Base-by-base conservation (phyloP, 1,284 basidiomycete species). In the Fomitopsis betulina region DNA sequence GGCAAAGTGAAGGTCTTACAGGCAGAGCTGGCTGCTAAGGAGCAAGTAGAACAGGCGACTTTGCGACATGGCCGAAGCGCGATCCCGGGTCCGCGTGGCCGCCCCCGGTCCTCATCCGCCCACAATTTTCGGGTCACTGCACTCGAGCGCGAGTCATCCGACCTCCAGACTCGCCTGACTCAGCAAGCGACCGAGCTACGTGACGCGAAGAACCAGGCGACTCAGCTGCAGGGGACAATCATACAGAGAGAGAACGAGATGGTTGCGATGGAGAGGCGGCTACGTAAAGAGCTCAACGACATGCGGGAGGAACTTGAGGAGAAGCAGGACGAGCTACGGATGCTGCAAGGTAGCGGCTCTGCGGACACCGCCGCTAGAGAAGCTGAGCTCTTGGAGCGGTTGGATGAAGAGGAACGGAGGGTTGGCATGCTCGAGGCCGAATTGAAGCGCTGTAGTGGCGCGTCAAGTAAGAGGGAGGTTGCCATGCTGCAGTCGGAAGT, bases 181-280 rank as follows among this genome's bases (percentile, higher is more conserved):
- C 72, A 75, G 60, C 81, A 76, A 51, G 79, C 82, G 19, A 62
- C 67, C 27, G 79, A 78, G 42, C 69, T 86, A 10, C 67, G 70
- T 12, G 62, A 63, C 15, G 64, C 76, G 5, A 76, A 75, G 40
- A 74, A 79, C 57, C 85, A 83, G 62, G 70, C 84, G 8, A 67
- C 76, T 4, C 76, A 74, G 21, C 71, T 75, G 3, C 82, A 85
- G 55, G 70, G 72, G 9, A 76, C 83, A 39, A 67, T 84, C 12
- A 70, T 83, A 23, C 77, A 76, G 54, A 68, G 75, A 10, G 81
- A 85, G 63, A 91, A 91, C 59, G 85, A 84, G 68, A 81, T 78
- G 60, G 73, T 79, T 2, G 84, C 83, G 1, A 56, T 76, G 23
- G 85, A 86, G 63, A 80, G 73, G 67, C 73, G 70, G 43, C 63